These are phyloP conservation scores for Pelargonium cotyledonis DNA, from an alignment of 441 rosid genomes.

Conservation along the genomic window DNA sequence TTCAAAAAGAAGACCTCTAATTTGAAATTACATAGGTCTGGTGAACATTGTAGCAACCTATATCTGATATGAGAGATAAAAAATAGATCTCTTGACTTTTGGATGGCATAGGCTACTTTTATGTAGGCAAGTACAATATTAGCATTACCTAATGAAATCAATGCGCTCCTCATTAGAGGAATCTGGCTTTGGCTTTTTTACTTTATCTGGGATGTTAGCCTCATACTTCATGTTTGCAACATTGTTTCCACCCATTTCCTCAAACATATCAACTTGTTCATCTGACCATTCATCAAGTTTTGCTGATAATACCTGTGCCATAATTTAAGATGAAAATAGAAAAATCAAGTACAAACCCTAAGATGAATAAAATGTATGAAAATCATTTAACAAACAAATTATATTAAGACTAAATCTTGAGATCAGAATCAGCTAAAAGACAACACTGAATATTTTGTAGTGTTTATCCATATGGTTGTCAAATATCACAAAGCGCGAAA, in stretches of 20 bases:
- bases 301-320: conserved; percentile 73
- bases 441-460: background rate
- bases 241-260: conserved; percentile 66
- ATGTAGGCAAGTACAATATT: conserved; percentile 2
- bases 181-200: conserved; percentile 72
- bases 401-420: background rate
- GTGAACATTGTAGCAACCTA: background rate
- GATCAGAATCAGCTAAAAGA: background rate
- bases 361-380: background rate
- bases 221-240: conserved; percentile 68
- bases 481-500: no score
- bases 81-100: background rate
- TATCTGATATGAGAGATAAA: background rate
- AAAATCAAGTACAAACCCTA: conserved; percentile 11
- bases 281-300: conserved; percentile 98
- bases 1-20: conserved; percentile 17
- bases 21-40: conserved; percentile 17
- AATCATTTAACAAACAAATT: background rate
- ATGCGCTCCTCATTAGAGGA: conserved; percentile 65
- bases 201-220: conserved; percentile 55
- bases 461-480: background rate
- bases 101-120: conserved; percentile 2
- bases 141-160: conserved; percentile 65
- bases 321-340: conserved; percentile 15
- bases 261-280: conserved; percentile 64